These are phyloP conservation scores for Chrysoporthe puriensis DNA, from an alignment of 2,329 filamentous ascomycete species.

Conservation along the genomic window DNA sequence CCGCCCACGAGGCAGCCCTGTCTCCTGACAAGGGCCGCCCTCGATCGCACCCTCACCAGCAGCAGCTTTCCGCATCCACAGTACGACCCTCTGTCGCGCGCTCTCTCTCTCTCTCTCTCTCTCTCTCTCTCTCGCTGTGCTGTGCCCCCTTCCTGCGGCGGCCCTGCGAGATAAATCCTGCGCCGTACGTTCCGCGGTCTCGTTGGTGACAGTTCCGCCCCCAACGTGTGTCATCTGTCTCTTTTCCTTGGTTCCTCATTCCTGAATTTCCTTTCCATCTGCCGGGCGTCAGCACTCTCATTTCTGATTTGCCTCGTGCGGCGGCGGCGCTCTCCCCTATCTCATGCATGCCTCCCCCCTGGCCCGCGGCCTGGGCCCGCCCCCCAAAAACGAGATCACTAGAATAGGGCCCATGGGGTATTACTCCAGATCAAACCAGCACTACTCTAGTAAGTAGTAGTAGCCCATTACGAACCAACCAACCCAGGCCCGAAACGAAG, in stretches of 20 bases:
- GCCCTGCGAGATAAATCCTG: too few relatives aligned
- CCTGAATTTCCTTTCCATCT: constrained; percentile 11
- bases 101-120: background rate
- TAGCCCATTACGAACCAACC: background rate
- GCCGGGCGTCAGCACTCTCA: constrained; percentile 26
- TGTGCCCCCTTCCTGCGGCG: background rate
- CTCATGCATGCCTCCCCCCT: constrained; percentile 17
- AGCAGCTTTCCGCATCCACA: constrained; percentile 9
- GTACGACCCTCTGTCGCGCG: background rate
- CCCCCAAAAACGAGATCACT: background rate
- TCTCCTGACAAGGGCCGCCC: constrained; percentile 13
- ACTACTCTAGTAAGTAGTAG: background rate
- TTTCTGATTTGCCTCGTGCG: constrained; percentile 13
- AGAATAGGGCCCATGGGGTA: background rate
- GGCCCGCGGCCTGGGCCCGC: background rate
- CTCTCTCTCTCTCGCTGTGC: background rate
- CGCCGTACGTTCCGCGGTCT: background rate
- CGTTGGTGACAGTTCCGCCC: constrained; percentile 19
- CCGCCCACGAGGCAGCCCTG: constrained; percentile 23
- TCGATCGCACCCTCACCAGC: constrained; percentile 5
- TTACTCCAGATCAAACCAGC: background rate
- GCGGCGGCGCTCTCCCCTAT: constrained; percentile 8
- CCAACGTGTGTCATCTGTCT: constrained; percentile 14
- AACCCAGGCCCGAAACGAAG: background rate
- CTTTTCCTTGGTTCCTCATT: constrained; percentile 7